Evolutionary conservation across 108 stramenopile genomes (phyloP).

Genomic region (Aurantiochytrium sp.): DNA sequence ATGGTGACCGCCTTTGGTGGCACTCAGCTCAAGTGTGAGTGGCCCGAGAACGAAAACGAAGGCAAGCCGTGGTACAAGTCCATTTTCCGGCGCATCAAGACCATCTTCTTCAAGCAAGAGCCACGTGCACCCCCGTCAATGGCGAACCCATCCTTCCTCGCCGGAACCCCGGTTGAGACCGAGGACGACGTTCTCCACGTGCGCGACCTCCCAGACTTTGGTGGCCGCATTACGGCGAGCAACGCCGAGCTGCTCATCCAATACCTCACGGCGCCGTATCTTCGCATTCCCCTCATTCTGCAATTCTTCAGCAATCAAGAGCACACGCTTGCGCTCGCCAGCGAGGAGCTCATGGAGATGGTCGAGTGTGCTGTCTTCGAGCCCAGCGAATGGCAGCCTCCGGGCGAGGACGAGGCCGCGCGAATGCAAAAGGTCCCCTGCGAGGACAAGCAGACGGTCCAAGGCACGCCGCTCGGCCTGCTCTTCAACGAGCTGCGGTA

Average conservation of each 20-base stretch:
- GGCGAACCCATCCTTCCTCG: constrained; percentile 56
- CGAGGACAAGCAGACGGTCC: constrained; percentile 7
- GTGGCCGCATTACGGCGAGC: constrained; percentile 50
- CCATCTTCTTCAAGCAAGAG: constrained; percentile 33
- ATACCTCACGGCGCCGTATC: constrained; percentile 61
- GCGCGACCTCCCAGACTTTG: constrained; percentile 53
- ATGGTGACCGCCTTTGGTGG: background rate
- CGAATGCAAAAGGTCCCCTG: constrained; percentile 39
- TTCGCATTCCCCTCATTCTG: constrained; percentile 56
- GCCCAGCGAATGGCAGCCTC: constrained; percentile 54
- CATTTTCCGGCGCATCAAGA: constrained; percentile 3
- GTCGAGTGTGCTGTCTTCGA: constrained; percentile 58
- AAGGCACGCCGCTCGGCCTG: constrained; percentile 55
- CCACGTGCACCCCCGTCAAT: constrained; percentile 55
- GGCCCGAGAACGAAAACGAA: background rate
- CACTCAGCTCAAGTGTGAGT: constrained; percentile 24
- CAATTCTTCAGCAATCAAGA: constrained; percentile 55
- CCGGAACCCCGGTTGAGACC: constrained; percentile 49
- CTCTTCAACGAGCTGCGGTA: constrained; percentile 62
- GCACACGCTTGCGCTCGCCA: constrained; percentile 42
- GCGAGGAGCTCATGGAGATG: constrained; percentile 54
- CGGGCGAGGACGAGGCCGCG: background rate
- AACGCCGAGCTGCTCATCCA: constrained; percentile 61
- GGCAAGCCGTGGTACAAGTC: background rate
- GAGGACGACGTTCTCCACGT: constrained; percentile 63